Conservation (phyloP, 2,329 filamentous ascomycete species). For the Aspergillus uvarum region DNA sequence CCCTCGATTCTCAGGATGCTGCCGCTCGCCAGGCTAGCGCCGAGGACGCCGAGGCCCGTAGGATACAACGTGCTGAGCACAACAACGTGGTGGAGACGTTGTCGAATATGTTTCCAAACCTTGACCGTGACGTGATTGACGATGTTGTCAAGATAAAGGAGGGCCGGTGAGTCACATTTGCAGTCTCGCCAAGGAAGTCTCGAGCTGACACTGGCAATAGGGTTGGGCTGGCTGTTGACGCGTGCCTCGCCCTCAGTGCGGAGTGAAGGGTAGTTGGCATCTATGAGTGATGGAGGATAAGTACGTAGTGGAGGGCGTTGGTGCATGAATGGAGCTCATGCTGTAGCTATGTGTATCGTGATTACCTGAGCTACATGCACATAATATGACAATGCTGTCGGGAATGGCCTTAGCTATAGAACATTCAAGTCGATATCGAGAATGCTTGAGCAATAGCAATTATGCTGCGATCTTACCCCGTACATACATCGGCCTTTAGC, state of each 20-base stretch:
- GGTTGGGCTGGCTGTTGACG: constrained; percentile 81
- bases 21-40: constrained; percentile 88
- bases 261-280: constrained; percentile 27
- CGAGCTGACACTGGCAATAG: constrained; percentile 45
- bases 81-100: constrained; percentile 89
- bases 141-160: constrained; percentile 96
- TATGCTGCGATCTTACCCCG: not conserved
- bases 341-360: constrained; percentile 6
- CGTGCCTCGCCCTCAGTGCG: constrained; percentile 69
- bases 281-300: not conserved
- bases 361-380: constrained; percentile 4
- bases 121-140: constrained; percentile 91
- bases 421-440: not conserved
- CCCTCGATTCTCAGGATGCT: constrained; percentile 75
- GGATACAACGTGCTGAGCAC: constrained; percentile 81
- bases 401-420: not conserved
- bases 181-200: not conserved
- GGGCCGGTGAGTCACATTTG: constrained; percentile 67
- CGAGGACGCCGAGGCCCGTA: constrained; percentile 81
- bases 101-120: constrained; percentile 92
- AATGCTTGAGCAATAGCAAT: not conserved
- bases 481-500: not conserved
- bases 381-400: not conserved
- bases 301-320: not conserved
- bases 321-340: not conserved